Evolutionary conservation across 345 rosid genomes (phyloP).

Genomic region (Salix purpurea): DNA sequence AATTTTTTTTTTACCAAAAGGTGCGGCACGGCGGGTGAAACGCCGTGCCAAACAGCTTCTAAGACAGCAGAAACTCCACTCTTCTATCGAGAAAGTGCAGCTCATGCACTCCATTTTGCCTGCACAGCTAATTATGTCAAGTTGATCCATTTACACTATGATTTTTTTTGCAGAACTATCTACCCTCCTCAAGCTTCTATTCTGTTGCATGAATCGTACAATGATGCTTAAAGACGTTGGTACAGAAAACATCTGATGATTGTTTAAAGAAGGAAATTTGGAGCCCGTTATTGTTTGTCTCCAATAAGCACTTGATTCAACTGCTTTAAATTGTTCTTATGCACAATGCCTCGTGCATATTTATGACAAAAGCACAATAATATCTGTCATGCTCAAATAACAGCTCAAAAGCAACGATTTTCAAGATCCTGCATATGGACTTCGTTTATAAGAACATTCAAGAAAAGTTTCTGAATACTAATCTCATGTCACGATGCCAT

Average conservation of each 20-base stretch:
- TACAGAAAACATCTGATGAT: not conserved
- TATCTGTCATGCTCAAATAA: not conserved
- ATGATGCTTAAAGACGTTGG: not conserved
- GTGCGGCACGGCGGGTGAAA: too few species aligned
- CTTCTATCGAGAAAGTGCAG: not conserved
- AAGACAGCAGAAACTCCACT: not conserved
- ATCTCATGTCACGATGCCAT: slow-evolving; percentile 21
- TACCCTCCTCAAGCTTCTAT: not conserved
- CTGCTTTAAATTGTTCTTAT: not conserved
- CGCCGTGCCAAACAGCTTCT: too few species aligned
- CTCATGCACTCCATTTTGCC: not conserved
- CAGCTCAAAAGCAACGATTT: not conserved
- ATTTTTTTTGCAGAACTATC: too few species aligned
- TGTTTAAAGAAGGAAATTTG: not conserved
- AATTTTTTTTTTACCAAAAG: too few species aligned
- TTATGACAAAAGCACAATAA: not conserved
- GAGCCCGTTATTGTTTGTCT: not conserved
- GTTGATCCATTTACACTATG: not conserved
- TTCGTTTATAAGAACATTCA: not conserved
- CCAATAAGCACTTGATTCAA: not conserved
- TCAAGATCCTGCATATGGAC: not conserved
- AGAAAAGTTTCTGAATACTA: not conserved
- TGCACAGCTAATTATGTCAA: too few species aligned
- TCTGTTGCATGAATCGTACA: not conserved
- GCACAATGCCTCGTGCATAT: not conserved